phyloP scores from a whole-genome alignment of 768 basidiomycete species.

The Filobasidium floriforme region DNA sequence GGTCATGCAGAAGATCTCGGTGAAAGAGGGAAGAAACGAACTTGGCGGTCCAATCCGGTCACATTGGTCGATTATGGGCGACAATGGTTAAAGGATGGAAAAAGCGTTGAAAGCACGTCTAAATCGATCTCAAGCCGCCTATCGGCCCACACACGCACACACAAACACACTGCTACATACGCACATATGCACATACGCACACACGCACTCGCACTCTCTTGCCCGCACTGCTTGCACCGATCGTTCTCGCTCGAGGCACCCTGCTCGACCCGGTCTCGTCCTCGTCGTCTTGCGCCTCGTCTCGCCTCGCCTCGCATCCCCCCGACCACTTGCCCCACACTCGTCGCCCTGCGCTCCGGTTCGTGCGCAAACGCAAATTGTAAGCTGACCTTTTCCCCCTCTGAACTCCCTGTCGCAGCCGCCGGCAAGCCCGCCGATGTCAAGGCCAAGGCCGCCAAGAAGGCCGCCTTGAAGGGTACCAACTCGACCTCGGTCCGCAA shows the following conservation, averaged over 20 bases:
- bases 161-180: neutral
- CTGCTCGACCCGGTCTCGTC: neutral
- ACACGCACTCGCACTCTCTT: neutral
- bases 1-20: too few relatives aligned
- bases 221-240: neutral
- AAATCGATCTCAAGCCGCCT: neutral
- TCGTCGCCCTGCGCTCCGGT: too few relatives aligned
- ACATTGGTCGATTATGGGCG: too few relatives aligned
- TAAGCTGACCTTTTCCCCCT: neutral
- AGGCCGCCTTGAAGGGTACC: constrained; percentile 85
- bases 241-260: neutral
- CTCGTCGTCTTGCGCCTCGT: neutral
- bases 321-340: too few relatives aligned
- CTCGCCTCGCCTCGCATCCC: too few relatives aligned
- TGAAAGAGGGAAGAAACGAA: too few relatives aligned
- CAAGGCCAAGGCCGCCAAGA: constrained; percentile 92
- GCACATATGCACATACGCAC: neutral
- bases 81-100: too few relatives aligned
- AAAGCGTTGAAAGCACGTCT: neutral
- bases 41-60: too few relatives aligned
- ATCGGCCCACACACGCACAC: neutral
- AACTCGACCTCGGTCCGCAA: constrained; percentile 70
- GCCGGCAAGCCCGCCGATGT: constrained; percentile 46
- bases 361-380: neutral
- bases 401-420: constrained; percentile 18